phyloP scores from a whole-genome alignment of 2,329 filamentous ascomycete species.

The Aureobasidium namibiae region DNA sequence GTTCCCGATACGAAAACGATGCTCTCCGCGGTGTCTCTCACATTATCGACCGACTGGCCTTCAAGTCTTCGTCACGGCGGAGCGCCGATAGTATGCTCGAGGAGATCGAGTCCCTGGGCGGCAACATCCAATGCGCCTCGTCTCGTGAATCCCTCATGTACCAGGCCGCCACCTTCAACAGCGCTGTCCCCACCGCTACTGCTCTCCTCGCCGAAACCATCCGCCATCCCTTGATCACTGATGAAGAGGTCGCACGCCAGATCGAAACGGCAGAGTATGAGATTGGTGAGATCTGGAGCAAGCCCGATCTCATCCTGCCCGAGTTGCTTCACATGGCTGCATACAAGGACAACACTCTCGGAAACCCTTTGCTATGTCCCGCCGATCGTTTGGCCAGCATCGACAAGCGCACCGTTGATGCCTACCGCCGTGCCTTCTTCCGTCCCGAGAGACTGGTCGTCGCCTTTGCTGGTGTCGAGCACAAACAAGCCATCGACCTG shows the following conservation, averaged over 20 bases:
- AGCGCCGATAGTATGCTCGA: conserved; percentile 81
- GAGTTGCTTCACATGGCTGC: conserved; percentile 93
- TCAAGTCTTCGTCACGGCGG: conserved; percentile 71
- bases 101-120: conserved; percentile 76
- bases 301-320: conserved; percentile 89
- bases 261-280: conserved; percentile 90
- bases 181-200: conserved; percentile 72
- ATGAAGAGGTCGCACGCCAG: conserved; percentile 79
- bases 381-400: conserved; percentile 72
- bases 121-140: conserved; percentile 94
- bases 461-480: conserved; percentile 86
- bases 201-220: conserved; percentile 89
- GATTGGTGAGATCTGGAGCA: conserved; percentile 94
- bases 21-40: conserved; percentile 84
- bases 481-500: conserved; percentile 68
- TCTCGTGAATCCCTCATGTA: conserved; percentile 97
- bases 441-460: conserved; percentile 86
- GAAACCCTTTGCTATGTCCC: conserved; percentile 86
- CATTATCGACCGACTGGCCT: conserved; percentile 90
- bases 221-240: conserved; percentile 72
- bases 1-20: conserved; percentile 85
- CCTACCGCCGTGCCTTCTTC: conserved; percentile 78
- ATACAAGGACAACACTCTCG: conserved; percentile 91
- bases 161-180: conserved; percentile 96
- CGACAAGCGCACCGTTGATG: conserved; percentile 61